Conservation (phyloP, 192 early-diverging fungal genomes). For the Coemansia reversa region DNA sequence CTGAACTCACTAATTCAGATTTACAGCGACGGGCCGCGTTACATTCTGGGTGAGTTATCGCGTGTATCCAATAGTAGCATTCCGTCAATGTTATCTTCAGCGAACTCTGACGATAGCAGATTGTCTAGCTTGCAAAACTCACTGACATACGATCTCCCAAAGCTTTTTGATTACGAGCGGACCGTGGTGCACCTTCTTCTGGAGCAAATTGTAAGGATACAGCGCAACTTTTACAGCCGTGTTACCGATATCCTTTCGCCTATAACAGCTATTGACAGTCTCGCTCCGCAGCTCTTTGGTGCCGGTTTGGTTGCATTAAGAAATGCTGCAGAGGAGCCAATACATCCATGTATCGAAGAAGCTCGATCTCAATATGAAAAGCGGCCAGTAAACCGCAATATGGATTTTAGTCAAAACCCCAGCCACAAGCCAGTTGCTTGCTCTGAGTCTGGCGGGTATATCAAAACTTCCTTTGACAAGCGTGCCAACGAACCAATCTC, state of each 20-base stretch:
- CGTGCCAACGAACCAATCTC: constrained; percentile 10
- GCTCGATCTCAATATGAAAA: not conserved
- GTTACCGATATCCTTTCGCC: constrained; percentile 6
- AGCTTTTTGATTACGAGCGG: constrained; percentile 47
- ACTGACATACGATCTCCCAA: constrained; percentile 39
- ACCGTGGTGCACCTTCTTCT: constrained; percentile 27
- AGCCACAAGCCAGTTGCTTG: not conserved
- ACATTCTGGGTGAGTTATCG: constrained; percentile 38
- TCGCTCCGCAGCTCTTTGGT: not conserved
- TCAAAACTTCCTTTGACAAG: constrained; percentile 10
- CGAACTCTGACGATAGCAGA: constrained; percentile 17
- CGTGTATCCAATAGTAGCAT: constrained; percentile 16
- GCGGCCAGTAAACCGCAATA: not conserved
- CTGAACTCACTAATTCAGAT: constrained; percentile 38
- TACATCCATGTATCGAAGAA: not conserved
- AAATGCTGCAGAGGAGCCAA: not conserved
- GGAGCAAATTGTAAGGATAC: constrained; percentile 24
- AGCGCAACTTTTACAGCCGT: constrained; percentile 40
- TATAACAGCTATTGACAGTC: not conserved
- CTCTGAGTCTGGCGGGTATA: constrained; percentile 11
- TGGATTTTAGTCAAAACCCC: not conserved
- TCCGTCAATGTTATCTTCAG: constrained; percentile 3
- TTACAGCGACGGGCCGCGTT: constrained; percentile 48
- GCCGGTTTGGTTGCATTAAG: not conserved
- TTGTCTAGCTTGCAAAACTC: constrained; percentile 14